Evolutionary conservation across 805 yeast genomes (phyloP).

Genomic region (Tetrapisispora arboricola): DNA sequence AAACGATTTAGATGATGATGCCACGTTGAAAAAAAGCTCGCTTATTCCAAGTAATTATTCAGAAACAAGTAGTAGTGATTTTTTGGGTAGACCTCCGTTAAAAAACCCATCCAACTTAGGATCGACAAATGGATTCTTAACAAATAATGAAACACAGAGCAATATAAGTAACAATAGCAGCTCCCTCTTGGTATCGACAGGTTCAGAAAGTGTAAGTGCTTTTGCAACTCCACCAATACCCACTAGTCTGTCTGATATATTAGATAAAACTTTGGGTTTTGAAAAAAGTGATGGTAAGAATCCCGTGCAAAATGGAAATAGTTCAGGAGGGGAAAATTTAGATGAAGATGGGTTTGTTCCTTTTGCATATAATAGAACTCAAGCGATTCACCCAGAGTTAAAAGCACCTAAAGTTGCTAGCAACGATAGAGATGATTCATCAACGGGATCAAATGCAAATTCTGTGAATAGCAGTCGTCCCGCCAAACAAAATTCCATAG

Average conservation of each 20-base stretch:
- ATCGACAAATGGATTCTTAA: neutral
- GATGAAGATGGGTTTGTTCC: conserved; percentile 2
- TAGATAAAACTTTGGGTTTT: conserved; percentile 5
- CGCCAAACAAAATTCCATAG: neutral
- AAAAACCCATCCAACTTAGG: conserved; percentile 8
- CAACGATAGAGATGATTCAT: neutral
- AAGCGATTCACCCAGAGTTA: neutral
- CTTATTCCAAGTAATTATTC: neutral
- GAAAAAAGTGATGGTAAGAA: conserved; percentile 3
- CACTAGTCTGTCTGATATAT: neutral
- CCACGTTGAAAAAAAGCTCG: conserved; percentile 1
- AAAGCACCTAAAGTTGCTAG: neutral
- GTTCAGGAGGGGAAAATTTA: neutral
- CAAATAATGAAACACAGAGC: neutral
- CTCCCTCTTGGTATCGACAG: neutral
- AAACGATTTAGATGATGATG: conserved; percentile 3
- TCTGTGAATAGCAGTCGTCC: neutral
- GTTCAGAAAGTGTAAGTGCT: neutral
- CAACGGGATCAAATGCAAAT: neutral
- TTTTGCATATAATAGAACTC: conserved; percentile 9
- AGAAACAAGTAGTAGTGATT: neutral
- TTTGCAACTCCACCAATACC: neutral
- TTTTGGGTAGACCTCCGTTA: conserved; percentile 20
- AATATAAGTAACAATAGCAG: neutral
- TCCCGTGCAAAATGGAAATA: neutral